Conservation (phyloP, 2,329 filamentous ascomycete species). For the Sporothrix sp. region DNA sequence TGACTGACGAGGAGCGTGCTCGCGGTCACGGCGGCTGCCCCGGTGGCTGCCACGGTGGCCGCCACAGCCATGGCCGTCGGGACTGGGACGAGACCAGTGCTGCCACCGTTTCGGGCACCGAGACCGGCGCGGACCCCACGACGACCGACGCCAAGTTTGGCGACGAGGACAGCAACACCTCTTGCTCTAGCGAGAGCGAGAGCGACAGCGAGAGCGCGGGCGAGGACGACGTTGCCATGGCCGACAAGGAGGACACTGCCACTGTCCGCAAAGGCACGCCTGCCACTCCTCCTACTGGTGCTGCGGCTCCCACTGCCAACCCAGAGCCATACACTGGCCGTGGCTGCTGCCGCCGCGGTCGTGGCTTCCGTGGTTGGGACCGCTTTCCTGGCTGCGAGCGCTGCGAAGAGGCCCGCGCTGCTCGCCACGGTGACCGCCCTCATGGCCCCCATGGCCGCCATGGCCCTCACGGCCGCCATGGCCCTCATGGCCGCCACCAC, state of each 20-base stretch:
- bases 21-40: background rate
- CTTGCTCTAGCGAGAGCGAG: constrained; percentile 5
- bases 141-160: constrained; percentile 12
- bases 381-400: background rate
- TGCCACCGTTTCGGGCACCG: constrained; percentile 13
- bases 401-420: background rate
- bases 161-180: constrained; percentile 6
- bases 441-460: background rate
- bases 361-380: background rate
- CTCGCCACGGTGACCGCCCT: background rate
- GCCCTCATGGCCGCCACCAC: background rate
- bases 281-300: background rate
- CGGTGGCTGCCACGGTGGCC: background rate
- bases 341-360: background rate
- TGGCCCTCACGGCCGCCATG: constrained; percentile 6
- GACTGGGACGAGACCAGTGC: constrained; percentile 9
- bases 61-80: constrained; percentile 1
- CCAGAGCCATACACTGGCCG: background rate
- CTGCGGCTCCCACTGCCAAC: constrained; percentile 11
- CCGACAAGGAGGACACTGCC: constrained; percentile 26
- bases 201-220: constrained; percentile 2
- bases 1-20: background rate
- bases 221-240: constrained; percentile 17
- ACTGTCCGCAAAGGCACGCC: constrained; percentile 3
- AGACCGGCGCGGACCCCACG: constrained; percentile 11